Percentiles rank a stretch among this genome's conserved stretches.
These are phyloP conservation scores for Symmetrospora coprosmae DNA, from an alignment of 768 basidiomycete genomes.

Conservation along the genomic window DNA sequence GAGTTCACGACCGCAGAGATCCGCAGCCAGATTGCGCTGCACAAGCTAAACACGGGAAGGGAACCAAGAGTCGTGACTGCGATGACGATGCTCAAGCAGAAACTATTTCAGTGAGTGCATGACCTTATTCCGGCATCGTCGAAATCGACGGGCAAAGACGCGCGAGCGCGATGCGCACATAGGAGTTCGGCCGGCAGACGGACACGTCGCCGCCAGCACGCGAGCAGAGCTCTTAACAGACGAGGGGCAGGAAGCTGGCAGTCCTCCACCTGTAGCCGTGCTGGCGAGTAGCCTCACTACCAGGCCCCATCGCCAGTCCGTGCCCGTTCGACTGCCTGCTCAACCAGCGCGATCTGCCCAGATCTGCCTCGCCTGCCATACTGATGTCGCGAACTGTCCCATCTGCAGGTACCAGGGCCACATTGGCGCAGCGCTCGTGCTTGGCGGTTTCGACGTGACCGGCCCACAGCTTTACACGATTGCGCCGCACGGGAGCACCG, in stretches of 20 bases:
- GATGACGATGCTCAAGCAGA: conserved; percentile 98
- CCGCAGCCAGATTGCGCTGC: conserved; percentile 87
- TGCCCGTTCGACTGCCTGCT: too few species aligned
- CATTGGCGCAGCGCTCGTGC: conserved; percentile 84
- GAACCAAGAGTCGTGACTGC: conserved; percentile 90
- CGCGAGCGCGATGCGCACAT: too few species aligned
- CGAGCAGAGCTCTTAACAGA: too few species aligned
- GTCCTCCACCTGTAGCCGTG: too few species aligned
- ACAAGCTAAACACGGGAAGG: conserved; percentile 73
- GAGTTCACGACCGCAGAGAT: conserved; percentile 84
- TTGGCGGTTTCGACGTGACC: conserved; percentile 88
- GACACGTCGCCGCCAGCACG: too few species aligned
- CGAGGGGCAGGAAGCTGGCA: too few species aligned
- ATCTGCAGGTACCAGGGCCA: conserved; percentile 69
- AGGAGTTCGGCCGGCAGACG: too few species aligned
- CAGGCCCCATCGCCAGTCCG: too few species aligned
- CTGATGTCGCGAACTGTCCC: not conserved
- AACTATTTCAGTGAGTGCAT: conserved; percentile 61
- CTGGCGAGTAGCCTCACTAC: too few species aligned
- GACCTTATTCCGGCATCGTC: not conserved
- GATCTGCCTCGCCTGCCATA: not conserved
- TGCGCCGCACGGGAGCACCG: conserved; percentile 90
- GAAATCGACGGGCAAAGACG: too few species aligned
- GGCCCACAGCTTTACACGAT: conserved; percentile 93
- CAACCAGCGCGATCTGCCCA: not conserved